Conservation (phyloP, 495 filamentous ascomycete species). For the Penicillium ochrochloron region DNA sequence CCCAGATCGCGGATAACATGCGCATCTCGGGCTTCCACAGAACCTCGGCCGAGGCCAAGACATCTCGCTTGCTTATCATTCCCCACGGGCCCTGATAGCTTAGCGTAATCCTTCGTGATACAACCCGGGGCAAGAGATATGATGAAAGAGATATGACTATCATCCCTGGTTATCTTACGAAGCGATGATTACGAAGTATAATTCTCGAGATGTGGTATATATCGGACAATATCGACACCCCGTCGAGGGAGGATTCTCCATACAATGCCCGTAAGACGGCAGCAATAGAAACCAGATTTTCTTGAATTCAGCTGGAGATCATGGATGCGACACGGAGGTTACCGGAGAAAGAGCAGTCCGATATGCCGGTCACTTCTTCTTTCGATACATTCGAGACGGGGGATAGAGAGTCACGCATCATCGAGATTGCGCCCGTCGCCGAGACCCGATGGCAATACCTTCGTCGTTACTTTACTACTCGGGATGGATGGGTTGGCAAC, state of each 20-base stretch:
- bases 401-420: conserved; percentile 13
- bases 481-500: conserved; percentile 71
- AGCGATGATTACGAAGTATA: neutral
- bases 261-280: neutral
- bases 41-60: conserved; percentile 30
- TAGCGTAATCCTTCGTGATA: conserved; percentile 8
- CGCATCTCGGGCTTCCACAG: conserved; percentile 1
- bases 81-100: conserved; percentile 5
- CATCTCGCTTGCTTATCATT: conserved; percentile 22
- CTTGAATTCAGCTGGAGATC: conserved; percentile 2
- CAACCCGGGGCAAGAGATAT: conserved; percentile 12
- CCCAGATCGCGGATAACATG: neutral
- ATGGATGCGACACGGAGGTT: conserved; percentile 19
- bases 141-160: conserved; percentile 18
- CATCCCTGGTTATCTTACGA: neutral
- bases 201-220: conserved; percentile 15
- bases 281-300: neutral
- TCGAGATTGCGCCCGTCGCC: conserved; percentile 23
- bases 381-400: conserved; percentile 20
- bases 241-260: neutral
- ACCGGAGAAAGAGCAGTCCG: conserved; percentile 17
- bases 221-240: conserved; percentile 9
- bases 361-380: conserved; percentile 12
- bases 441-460: conserved; percentile 38
- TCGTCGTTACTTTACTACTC: conserved; percentile 50